Evolutionary conservation across 108 stramenopile species (phyloP), one percentile per base, ranked within the genome.

Genomic region (Nitzschia inconspicua): DNA sequence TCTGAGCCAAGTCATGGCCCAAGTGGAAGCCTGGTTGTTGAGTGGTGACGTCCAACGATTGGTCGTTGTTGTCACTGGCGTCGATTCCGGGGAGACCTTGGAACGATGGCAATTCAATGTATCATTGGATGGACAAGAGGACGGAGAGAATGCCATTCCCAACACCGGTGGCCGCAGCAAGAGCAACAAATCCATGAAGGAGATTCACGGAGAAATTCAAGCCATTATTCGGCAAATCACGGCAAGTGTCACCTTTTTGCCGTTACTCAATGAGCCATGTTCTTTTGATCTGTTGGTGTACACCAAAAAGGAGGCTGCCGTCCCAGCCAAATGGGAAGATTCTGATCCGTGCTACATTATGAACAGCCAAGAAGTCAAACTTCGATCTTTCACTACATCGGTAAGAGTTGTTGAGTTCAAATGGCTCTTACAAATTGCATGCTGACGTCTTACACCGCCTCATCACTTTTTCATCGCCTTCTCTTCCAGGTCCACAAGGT

Each of bases 101-200:
- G 98, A 99, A 60, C 84, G 98, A 18, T 99, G 98, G 98, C 95
- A 96, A 50, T 99, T 98, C 82, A 91, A 96, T 66, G 94, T 97
- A 5, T 47, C 72, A n/a, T 71, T 95, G 19, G 78, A 83, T 22
- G 83, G 72, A 18, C 8, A 3, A 19, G 28, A 29, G 18, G 20
- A 7, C 7, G 76, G 54, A 9, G 78, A 82, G 43, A 82, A 83
- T 51, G 13, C 13, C 5, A 14, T 20, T 1, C 63, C 79, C 40
- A 70, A 50, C 31, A 29, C 8, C 0, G 29, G 29, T 13, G n/a
- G n/a, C n/a, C n/a, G n/a, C n/a, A 70, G 77, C 58, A 74, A 34
- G 47, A 52, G 47, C 7, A 28, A 58, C 14, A 98, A 96, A 75
- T 63, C 88, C 0, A 56, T 86, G 20, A 96, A 97, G 89, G 97